phyloP scores from a whole-genome alignment of 805 yeast genomes.

The Wickerhamiella kurtzmanii region DNA sequence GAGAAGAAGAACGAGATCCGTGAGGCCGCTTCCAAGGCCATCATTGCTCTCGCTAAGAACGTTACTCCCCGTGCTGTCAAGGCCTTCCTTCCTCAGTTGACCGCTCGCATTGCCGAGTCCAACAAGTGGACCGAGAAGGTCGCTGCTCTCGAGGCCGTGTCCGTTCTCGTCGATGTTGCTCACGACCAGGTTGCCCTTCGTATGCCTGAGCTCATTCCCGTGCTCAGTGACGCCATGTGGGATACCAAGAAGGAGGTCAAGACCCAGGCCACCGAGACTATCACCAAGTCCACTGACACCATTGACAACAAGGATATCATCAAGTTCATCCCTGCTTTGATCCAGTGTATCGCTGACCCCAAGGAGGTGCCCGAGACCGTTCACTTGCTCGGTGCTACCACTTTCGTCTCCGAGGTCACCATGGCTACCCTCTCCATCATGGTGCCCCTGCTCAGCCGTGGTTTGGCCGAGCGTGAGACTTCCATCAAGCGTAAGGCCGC shows the following conservation, averaged over 20 bases:
- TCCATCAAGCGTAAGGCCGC: conserved; percentile 99
- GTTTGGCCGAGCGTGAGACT: conserved; percentile 99
- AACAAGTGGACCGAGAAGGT: conserved; percentile 96
- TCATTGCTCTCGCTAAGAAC: conserved; percentile 62
- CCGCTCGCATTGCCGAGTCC: conserved; percentile 51
- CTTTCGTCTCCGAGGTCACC: conserved; percentile 98
- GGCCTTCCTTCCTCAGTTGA: conserved; percentile 71
- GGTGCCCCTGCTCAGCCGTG: conserved; percentile 98
- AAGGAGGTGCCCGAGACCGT: conserved; percentile 97
- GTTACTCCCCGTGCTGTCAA: conserved; percentile 90
- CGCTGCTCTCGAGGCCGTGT: conserved; percentile 71
- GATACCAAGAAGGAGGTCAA: conserved; percentile 98
- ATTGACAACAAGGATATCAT: conserved; percentile 99
- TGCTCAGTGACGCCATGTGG: conserved; percentile 99
- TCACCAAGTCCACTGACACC: conserved; percentile 92
- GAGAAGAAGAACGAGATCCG: conserved; percentile 74
- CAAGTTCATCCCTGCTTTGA: conserved; percentile 96
- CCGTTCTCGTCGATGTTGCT: conserved; percentile 84
- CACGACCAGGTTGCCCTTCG: conserved; percentile 93
- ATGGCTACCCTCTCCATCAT: conserved; percentile 98
- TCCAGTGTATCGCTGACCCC: conserved; percentile 94
- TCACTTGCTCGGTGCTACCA: conserved; percentile 97
- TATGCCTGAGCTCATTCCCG: conserved; percentile 99
- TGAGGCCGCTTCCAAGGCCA: conserved; percentile 61
- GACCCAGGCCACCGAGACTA: conserved; percentile 89